Conservation (phyloP, 1,139 yeast species). For the Taiozyma sp. region DNA sequence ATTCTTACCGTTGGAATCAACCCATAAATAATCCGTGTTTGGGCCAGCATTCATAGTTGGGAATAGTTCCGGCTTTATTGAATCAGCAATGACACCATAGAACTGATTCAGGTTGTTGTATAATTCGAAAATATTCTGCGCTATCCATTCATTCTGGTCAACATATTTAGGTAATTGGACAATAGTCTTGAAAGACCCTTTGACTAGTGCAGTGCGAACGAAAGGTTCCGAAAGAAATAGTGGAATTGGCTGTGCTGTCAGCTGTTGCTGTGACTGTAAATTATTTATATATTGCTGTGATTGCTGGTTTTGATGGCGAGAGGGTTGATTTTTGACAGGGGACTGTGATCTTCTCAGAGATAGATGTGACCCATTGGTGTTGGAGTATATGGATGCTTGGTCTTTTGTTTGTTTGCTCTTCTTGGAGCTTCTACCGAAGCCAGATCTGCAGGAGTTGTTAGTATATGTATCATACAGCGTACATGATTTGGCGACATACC, state of each 20-base stretch:
- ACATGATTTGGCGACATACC: slow-evolving; percentile 4
- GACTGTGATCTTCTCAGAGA: slow-evolving; percentile 32
- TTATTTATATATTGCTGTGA: slow-evolving; percentile 3
- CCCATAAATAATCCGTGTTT: slow-evolving; percentile 85
- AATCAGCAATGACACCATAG: slow-evolving; percentile 83
- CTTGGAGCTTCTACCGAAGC: slow-evolving; percentile 35
- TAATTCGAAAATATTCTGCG: slow-evolving; percentile 85
- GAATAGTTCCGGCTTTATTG: slow-evolving; percentile 80
- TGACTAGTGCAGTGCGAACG: slow-evolving; percentile 88
- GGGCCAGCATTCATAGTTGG: slow-evolving; percentile 98
- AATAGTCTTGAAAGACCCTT: slow-evolving; percentile 95
- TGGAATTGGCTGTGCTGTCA: slow-evolving; percentile 33
- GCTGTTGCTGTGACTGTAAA: slow-evolving; percentile 4
- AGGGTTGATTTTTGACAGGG: slow-evolving; percentile 24
- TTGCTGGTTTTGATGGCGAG: slow-evolving; percentile 9
- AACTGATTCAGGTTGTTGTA: slow-evolving; percentile 83
- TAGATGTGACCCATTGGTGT: slow-evolving; percentile 28
- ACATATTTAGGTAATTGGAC: slow-evolving; percentile 94
- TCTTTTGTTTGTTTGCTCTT: slow-evolving; percentile 30
- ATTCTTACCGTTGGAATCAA: slow-evolving; percentile 71
- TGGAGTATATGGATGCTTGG: slow-evolving; percentile 24
- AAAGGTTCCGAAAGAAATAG: slow-evolving; percentile 88
- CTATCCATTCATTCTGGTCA: slow-evolving; percentile 93
- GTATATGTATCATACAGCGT: not conserved
- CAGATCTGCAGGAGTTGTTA: slow-evolving; percentile 16